Percentiles rank a stretch among this genome's conserved stretches.
phyloP scores from a whole-genome alignment of 148 eudicot genomes.

The Amaranthus hypochondriacus region DNA sequence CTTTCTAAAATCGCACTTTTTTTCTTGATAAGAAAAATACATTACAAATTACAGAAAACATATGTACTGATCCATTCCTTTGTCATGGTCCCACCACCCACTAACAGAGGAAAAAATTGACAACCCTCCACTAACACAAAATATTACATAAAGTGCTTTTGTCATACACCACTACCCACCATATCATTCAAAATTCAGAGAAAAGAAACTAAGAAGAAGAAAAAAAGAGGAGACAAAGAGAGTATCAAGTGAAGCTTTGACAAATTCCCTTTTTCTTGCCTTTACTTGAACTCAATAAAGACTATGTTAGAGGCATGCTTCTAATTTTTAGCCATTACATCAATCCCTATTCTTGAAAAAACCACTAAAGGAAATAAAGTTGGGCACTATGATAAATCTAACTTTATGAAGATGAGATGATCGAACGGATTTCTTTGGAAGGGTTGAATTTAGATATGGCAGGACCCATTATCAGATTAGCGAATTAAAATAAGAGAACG shows the following conservation, averaged over 20 bases:
- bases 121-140: constrained; percentile 36
- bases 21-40: constrained; percentile 19
- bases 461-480: constrained; percentile 23
- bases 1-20: constrained; percentile 22
- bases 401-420: constrained; percentile 34
- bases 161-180: constrained; percentile 55
- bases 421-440: constrained; percentile 20
- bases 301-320: constrained; percentile 25
- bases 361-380: constrained; percentile 29
- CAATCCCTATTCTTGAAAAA: constrained; percentile 40
- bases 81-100: constrained; percentile 54
- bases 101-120: constrained; percentile 29
- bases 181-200: constrained; percentile 21
- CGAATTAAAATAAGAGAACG: constrained; percentile 18
- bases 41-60: constrained; percentile 21
- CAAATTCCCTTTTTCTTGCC: constrained; percentile 31
- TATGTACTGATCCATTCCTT: constrained; percentile 33
- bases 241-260: constrained; percentile 43
- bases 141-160: constrained; percentile 45
- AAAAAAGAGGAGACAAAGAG: constrained; percentile 22
- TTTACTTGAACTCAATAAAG: constrained; percentile 42
- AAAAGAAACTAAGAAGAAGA: background rate
- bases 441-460: constrained; percentile 20
- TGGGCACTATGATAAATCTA: constrained; percentile 36
- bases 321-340: constrained; percentile 35